A percentile compares a stretch with the other conserved stretches of the same genome.
Evolutionary conservation across 805 yeast genomes (phyloP).

Genomic region (Candida verbasci): DNA sequence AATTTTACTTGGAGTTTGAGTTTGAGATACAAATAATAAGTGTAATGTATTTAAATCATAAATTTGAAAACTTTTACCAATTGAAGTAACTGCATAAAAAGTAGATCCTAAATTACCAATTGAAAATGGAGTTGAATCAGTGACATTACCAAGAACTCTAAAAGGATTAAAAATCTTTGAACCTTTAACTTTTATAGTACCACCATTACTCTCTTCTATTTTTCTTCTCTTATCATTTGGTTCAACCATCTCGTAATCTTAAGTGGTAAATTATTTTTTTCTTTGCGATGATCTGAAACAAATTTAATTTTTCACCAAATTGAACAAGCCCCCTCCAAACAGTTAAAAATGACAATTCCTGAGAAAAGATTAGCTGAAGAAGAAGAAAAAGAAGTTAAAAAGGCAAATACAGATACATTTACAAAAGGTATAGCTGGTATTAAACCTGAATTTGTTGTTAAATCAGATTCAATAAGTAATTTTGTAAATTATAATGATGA

Average conservation of each 20-base stretch:
- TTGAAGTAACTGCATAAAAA: conserved; percentile 82
- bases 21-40: conserved; percentile 78
- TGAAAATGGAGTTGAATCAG: conserved; percentile 81
- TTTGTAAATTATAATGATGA: conserved; percentile 39
- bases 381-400: conserved; percentile 15
- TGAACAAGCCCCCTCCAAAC: too few species aligned
- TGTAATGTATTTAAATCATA: conserved; percentile 88
- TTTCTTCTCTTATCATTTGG: conserved; percentile 30
- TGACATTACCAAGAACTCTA: conserved; percentile 82
- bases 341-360: conserved; percentile 1
- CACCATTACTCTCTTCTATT: conserved; percentile 11
- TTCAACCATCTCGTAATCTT: background rate
- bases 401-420: conserved; percentile 17
- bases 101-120: conserved; percentile 85
- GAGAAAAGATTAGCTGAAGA: conserved; percentile 14
- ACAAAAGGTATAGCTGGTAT: conserved; percentile 70
- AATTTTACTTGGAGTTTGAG: conserved; percentile 67
- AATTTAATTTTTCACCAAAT: too few species aligned
- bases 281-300: conserved; percentile 2
- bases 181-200: conserved; percentile 10
- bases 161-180: conserved; percentile 74
- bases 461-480: conserved; percentile 26
- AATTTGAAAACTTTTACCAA: conserved; percentile 86
- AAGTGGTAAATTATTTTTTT: background rate
- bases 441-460: conserved; percentile 65